Base-by-base conservation (phyloP, 495 filamentous ascomycete genomes). In the Penicillium ochrochloron region DNA sequence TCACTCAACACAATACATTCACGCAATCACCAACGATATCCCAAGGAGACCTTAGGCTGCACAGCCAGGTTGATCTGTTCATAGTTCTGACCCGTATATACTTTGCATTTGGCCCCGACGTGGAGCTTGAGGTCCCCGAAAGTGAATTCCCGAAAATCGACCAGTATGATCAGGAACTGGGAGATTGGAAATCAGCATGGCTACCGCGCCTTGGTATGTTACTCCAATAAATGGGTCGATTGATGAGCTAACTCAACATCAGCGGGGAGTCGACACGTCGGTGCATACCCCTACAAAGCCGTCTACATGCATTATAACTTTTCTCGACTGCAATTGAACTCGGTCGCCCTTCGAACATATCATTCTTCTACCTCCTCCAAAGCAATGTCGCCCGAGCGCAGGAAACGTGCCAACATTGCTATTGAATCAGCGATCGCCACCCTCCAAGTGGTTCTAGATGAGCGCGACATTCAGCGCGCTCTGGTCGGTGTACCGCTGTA, bases 61-160 rank as follows among this genome's bases (percentile, higher is more conserved):
- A 84, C 25, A 83, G 82, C 39, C 86, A 88, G 66, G 84, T 88
- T 25, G 82, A 85, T 46, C 58, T 88, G 37, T 87, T 88, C 68
- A 82, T 83, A 25, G 82, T 86, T 57, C 76, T 88, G 34, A 86
- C 83, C 25, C 77, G 80, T 35, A 83, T 85, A 53, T 86, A 86
- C 62, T 78, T 87, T 62, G 74, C 78, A 39, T 87, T 86, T 63
- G 85, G 85, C n/a, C 80, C 84, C 3, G 85, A 88, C 70, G 75
- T 82, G 6, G 85, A 86, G 25, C 66, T 84, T 29, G 80, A 81
- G 54, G 80, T 87, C 23, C 75, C 78, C 23, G 79, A 82, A 59
- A 77, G 74, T 57, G 78, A 82, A 48, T 79, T 79, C 34, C 69
- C 78, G 12, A 75, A 67, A 46, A 81, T 82, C 23, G 78, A 82